Evolutionary conservation across 1,139 yeast species (phyloP), one percentile per base, ranked within the genome.

Genomic region (Williopsis jadinii): DNA sequence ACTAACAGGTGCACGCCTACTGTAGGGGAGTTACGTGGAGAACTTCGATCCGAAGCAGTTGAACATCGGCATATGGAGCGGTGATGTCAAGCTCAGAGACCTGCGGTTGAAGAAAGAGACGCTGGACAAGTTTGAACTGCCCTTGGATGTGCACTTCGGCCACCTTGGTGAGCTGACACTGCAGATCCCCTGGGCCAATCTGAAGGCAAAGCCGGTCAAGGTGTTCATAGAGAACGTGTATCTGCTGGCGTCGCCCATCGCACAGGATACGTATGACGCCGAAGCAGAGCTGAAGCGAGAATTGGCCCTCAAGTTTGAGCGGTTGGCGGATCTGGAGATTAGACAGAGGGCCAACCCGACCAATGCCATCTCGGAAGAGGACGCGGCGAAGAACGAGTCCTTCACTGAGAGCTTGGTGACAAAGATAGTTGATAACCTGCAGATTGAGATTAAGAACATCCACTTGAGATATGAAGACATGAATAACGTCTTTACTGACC

Each of bases 11-110:
- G 6, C 24, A 19, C 24, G 24, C 24, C n/a, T 5, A 15, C 15
- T 11, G 12, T 33, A 53, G 50, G 85, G 86, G 4, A 70, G 82
- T 13, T 84, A 92, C 65, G 92, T 94, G 41, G 95, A 94, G 64
- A 84, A 92, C 62, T 92, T 92, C 59, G 98, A 94, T 63, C 90
- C 97, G 11, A 85, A 85, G 51, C 97, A 90, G 58, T 67, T 92
- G 56, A 88, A 92, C 55, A 90, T 92, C 43, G 98, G 97, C 3
- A 90, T 94, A 34, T 90, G 98, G 96, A 80, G 92, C 55, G 99
- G 99, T 28, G 97, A 92, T 68, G 98, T 90, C 37, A 87, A 86
- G 59, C 68, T 94, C 40, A 73, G 73, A 49, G 80, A 90, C 59
- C 70, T 94, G 48, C 74, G 83, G 48, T 69, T 94, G 45, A 86